A percentile compares a stretch with the other conserved stretches of the same genome.
Evolutionary conservation across 2,329 filamentous ascomycete genomes (phyloP).

Genomic region (Neoscytalidium dimidiatum): DNA sequence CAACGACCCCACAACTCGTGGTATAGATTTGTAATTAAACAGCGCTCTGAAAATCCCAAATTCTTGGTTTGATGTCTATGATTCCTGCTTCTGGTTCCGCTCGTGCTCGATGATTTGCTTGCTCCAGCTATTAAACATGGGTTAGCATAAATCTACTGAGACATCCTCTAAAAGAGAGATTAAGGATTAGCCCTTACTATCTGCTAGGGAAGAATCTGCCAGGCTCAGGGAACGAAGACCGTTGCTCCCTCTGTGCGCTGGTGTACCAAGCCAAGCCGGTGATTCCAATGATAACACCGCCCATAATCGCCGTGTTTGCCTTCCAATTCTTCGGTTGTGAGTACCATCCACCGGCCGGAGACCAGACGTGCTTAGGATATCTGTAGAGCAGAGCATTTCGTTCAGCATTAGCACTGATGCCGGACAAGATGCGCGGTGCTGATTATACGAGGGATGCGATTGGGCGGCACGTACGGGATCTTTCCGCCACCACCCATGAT

Average conservation of each 20-base stretch:
- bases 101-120: constrained; percentile 72
- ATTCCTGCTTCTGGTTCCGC: constrained; percentile 46
- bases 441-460: constrained; percentile 24
- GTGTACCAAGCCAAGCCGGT: constrained; percentile 68
- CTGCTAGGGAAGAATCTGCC: constrained; percentile 81
- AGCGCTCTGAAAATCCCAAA: neutral
- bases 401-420: neutral
- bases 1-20: neutral
- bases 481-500: constrained; percentile 61
- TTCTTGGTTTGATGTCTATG: constrained; percentile 14
- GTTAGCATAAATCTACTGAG: constrained; percentile 15
- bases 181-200: constrained; percentile 60
- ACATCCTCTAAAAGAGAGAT: neutral
- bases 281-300: constrained; percentile 67
- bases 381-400: constrained; percentile 47
- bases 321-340: constrained; percentile 94
- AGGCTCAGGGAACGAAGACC: constrained; percentile 74
- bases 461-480: constrained; percentile 57
- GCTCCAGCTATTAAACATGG: constrained; percentile 62
- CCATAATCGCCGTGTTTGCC: constrained; percentile 79
- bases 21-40: neutral
- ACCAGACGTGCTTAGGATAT: constrained; percentile 99
- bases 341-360: constrained; percentile 97
- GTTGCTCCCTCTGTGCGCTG: constrained; percentile 72
- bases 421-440: constrained; percentile 15